These are phyloP conservation scores for Aquilaria yunnanensis DNA, from an alignment of 345 rosid species.

Conservation along the genomic window DNA sequence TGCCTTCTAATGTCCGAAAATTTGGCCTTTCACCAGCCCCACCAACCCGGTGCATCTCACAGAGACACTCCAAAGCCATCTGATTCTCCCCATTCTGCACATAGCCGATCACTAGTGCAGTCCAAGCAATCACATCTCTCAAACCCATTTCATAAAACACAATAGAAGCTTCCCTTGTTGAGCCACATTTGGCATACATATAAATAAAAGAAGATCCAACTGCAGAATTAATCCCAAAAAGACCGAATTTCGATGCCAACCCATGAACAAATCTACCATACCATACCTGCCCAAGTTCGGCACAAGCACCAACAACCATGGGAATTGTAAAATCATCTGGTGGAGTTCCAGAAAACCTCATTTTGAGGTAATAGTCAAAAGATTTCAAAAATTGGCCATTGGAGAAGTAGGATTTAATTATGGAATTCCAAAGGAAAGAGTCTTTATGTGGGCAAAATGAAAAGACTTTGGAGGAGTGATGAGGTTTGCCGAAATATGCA, in stretches of 20 bases:
- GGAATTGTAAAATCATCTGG: slow-evolving; percentile 52
- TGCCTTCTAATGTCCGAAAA: slow-evolving; percentile 56
- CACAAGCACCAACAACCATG: slow-evolving; percentile 57
- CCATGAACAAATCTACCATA: slow-evolving; percentile 45
- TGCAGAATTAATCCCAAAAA: slow-evolving; percentile 29
- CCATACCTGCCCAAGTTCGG: slow-evolving; percentile 38
- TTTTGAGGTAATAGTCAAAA: slow-evolving; percentile 31
- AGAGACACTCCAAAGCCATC: slow-evolving; percentile 43
- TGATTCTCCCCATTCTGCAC: slow-evolving; percentile 52
- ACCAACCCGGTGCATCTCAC: slow-evolving; percentile 37
- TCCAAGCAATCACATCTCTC: slow-evolving; percentile 70
- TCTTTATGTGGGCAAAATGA: slow-evolving; percentile 30
- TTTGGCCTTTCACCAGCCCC: slow-evolving; percentile 39
- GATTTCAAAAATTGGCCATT: slow-evolving; percentile 36
- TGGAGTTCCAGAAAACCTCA: slow-evolving; percentile 29
- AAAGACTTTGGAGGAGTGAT: slow-evolving; percentile 29
- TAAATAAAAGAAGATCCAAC: slow-evolving; percentile 61
- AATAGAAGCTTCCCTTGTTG: slow-evolving; percentile 29
- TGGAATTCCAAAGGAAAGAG: slow-evolving; percentile 62
- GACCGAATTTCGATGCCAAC: slow-evolving; percentile 39
- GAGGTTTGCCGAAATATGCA: slow-evolving; percentile 28
- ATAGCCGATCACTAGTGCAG: slow-evolving; percentile 56
- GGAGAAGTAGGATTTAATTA: slow-evolving; percentile 63
- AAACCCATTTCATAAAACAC: slow-evolving; percentile 53
- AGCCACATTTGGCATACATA: slow-evolving; percentile 45